Conservation (phyloP, 805 yeast species). For the Cyberlindnera euphorbiiphila region DNA sequence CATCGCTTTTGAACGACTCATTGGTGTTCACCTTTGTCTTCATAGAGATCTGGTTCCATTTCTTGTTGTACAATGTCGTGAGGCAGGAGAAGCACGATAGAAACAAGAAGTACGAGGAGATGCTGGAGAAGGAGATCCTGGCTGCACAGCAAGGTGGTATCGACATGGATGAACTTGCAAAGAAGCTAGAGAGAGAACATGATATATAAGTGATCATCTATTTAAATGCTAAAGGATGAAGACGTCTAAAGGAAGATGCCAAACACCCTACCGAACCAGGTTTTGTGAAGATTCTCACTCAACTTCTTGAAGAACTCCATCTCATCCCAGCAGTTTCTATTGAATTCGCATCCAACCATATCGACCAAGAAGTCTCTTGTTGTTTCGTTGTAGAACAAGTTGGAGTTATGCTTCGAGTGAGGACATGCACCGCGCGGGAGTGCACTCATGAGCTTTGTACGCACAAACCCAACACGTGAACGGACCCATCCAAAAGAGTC, state of each 20-base stretch:
- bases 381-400: constrained; percentile 34
- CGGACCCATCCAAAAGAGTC: constrained; percentile 38
- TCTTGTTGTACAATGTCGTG: constrained; percentile 55
- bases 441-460: constrained; percentile 36
- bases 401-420: constrained; percentile 27
- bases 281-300: constrained; percentile 31
- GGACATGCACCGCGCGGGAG: constrained; percentile 37
- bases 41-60: constrained; percentile 67
- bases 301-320: constrained; percentile 34
- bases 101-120: constrained; percentile 41
- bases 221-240: no score
- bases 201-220: no score
- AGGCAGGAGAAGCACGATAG: constrained; percentile 52
- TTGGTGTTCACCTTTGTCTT: constrained; percentile 54
- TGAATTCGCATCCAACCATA: constrained; percentile 37
- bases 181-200: constrained; percentile 14
- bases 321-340: constrained; percentile 39
- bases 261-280: constrained; percentile 29
- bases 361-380: constrained; percentile 37
- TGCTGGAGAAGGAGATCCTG: constrained; percentile 20
- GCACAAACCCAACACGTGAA: constrained; percentile 36
- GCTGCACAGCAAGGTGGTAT: constrained; percentile 18
- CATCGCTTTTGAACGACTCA: constrained; percentile 51
- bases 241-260: no score
- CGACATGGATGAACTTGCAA: constrained; percentile 16